These are phyloP conservation scores for Torrubiellomyces zombiae DNA, from an alignment of 2,329 filamentous ascomycete genomes.

Conservation along the genomic window DNA sequence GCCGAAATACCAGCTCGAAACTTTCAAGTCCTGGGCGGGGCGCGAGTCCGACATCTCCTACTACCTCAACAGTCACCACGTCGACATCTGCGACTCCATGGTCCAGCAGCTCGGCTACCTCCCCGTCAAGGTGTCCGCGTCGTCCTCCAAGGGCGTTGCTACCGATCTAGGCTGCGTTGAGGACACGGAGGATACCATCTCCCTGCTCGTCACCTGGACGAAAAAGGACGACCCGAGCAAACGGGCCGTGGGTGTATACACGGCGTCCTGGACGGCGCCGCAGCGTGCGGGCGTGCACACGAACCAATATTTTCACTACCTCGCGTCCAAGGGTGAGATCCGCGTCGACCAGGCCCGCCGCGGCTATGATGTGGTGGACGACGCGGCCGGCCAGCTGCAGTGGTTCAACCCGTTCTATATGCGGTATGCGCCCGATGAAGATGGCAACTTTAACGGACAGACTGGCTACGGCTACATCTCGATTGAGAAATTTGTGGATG, in stretches of 20 bases:
- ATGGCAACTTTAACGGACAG: conserved; percentile 86
- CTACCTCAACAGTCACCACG: conserved; percentile 89
- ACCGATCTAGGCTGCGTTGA: conserved; percentile 61
- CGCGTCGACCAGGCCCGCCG: conserved; percentile 85
- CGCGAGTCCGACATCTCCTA: conserved; percentile 88
- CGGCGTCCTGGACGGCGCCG: conserved; percentile 86
- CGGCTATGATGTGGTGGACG: conserved; percentile 87
- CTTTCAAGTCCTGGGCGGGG: conserved; percentile 88
- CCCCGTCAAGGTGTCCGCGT: conserved; percentile 64
- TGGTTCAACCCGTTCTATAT: conserved; percentile 96
- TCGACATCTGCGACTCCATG: conserved; percentile 89
- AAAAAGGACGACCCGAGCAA: conserved; percentile 52
- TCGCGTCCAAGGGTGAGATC: conserved; percentile 70
- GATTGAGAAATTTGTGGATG: conserved; percentile 92
- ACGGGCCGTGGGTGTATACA: conserved; percentile 77
- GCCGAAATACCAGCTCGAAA: conserved; percentile 80
- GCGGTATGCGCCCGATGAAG: conserved; percentile 85
- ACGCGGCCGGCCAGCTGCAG: conserved; percentile 49
- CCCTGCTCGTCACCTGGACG: conserved; percentile 75
- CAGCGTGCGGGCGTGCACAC: conserved; percentile 89
- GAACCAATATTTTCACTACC: conserved; percentile 94
- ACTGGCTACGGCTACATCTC: conserved; percentile 86
- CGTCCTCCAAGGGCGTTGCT: conserved; percentile 63
- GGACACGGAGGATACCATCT: conserved; percentile 85
- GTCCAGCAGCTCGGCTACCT: conserved; percentile 54